Evolutionary conservation across 2,329 filamentous ascomycete species (phyloP).

Genomic region (Fusarium sp.): DNA sequence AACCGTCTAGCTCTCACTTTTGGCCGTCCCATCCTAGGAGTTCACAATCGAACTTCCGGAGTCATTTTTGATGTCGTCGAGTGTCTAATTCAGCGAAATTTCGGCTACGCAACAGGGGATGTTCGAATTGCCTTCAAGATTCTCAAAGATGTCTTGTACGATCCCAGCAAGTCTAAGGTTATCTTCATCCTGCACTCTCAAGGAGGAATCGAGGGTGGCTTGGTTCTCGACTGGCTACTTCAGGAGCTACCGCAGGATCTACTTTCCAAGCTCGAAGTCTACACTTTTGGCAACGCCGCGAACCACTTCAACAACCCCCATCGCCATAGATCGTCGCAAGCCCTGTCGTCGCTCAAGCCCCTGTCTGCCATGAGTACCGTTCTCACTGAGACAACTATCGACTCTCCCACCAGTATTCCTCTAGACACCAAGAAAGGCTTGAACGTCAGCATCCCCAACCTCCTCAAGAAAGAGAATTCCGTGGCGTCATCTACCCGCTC

Average conservation of each 20-base stretch:
- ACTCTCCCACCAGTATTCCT: slow-evolving; percentile 36
- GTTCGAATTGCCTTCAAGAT: slow-evolving; percentile 71
- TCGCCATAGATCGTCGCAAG: slow-evolving; percentile 61
- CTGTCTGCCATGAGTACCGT: slow-evolving; percentile 49
- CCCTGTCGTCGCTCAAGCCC: slow-evolving; percentile 49
- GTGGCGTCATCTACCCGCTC: slow-evolving; percentile 51
- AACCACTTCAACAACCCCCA: slow-evolving; percentile 87
- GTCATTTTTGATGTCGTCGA: slow-evolving; percentile 82
- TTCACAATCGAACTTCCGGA: slow-evolving; percentile 81
- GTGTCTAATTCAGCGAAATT: slow-evolving; percentile 81
- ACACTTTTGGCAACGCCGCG: slow-evolving; percentile 82
- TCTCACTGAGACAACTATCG: slow-evolving; percentile 52
- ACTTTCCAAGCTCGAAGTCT: slow-evolving; percentile 77
- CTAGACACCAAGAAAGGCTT: slow-evolving; percentile 32
- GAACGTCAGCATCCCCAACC: slow-evolving; percentile 21
- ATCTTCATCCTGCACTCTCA: slow-evolving; percentile 82
- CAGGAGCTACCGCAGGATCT: slow-evolving; percentile 76
- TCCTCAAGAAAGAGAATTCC: slow-evolving; percentile 41
- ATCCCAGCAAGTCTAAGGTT: slow-evolving; percentile 73
- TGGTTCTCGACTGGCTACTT: slow-evolving; percentile 82
- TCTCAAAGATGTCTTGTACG: slow-evolving; percentile 73
- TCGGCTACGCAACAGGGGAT: slow-evolving; percentile 77
- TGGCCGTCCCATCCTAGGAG: slow-evolving; percentile 75
- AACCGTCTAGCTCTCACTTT: slow-evolving; percentile 80
- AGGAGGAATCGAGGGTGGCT: slow-evolving; percentile 78